These are phyloP conservation scores for Zalaria sp. DNA, from an alignment of 2,329 filamentous ascomycete species.

Conservation along the genomic window DNA sequence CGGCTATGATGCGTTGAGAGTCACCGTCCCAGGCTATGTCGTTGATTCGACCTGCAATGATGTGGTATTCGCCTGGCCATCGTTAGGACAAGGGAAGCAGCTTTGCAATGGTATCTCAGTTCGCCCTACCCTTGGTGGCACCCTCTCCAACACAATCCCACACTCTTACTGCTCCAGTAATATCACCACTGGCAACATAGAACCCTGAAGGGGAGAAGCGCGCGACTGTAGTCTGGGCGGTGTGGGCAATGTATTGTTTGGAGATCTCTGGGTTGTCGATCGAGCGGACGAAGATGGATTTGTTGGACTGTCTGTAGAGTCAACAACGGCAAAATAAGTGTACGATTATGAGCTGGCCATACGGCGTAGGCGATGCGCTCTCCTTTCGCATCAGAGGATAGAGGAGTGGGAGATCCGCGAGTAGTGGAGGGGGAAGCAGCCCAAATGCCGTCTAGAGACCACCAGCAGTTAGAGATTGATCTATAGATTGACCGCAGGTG, in stretches of 20 bases:
- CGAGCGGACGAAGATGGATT: conserved; percentile 89
- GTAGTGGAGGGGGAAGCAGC: conserved; percentile 73
- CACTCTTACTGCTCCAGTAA: conserved; percentile 68
- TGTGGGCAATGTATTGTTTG: conserved; percentile 89
- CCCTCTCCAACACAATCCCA: conserved; percentile 84
- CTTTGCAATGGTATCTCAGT: not conserved
- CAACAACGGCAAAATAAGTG: conserved; percentile 2
- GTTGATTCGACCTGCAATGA: conserved; percentile 88
- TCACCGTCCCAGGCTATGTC: conserved; percentile 97
- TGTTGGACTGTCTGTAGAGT: conserved; percentile 55
- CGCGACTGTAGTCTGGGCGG: conserved; percentile 75
- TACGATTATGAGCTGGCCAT: conserved; percentile 19
- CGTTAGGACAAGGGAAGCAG: not conserved
- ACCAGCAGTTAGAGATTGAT: not conserved
- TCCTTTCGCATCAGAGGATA: conserved; percentile 78
- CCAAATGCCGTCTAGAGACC: conserved; percentile 51
- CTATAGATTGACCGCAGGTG: too few species aligned
- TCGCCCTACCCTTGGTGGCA: conserved; percentile 54
- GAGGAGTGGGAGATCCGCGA: conserved; percentile 75
- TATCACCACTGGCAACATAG: conserved; percentile 87
- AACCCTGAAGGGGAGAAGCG: conserved; percentile 89
- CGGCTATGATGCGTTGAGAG: conserved; percentile 88
- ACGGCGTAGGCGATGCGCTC: conserved; percentile 88
- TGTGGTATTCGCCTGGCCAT: conserved; percentile 62
- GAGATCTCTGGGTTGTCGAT: conserved; percentile 78